A percentile compares a stretch with the other conserved stretches of the same genome.
Conservation (phyloP, 2,329 filamentous ascomycete species). For the Alternaria infectoria region DNA sequence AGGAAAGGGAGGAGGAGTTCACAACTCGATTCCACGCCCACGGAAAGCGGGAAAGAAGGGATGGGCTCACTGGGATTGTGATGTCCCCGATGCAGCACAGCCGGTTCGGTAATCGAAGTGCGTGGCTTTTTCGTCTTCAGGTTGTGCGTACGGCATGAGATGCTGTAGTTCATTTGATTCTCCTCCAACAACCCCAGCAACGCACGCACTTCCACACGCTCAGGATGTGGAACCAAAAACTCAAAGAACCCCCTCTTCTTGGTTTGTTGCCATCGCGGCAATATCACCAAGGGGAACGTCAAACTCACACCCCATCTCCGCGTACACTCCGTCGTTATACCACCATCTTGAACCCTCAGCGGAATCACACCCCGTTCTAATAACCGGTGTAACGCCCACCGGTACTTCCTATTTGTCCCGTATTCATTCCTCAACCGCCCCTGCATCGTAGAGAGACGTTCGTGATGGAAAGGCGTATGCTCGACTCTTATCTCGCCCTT, state of each 20-base stretch:
- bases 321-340: not conserved
- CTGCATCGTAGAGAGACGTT: not conserved
- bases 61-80: too few relatives aligned
- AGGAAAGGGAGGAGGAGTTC: constrained; percentile 11
- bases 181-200: not conserved
- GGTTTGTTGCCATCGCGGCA: not conserved
- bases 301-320: not conserved
- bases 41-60: too few relatives aligned
- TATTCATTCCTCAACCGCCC: not conserved
- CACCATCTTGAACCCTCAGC: not conserved
- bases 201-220: not conserved
- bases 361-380: not conserved
- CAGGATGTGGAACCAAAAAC: constrained; percentile 19
- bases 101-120: too few relatives aligned
- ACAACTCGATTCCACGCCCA: constrained; percentile 13
- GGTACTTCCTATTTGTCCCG: not conserved
- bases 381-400: not conserved
- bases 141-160: too few relatives aligned
- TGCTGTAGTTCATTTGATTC: not conserved
- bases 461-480: not conserved
- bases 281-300: not conserved
- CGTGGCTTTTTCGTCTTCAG: too few relatives aligned
- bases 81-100: too few relatives aligned
- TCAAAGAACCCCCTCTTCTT: constrained; percentile 24
- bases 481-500: not conserved